phyloP scores from a whole-genome alignment of 1,284 basidiomycete genomes.

The Cystobasidiaceae sp. region DNA sequence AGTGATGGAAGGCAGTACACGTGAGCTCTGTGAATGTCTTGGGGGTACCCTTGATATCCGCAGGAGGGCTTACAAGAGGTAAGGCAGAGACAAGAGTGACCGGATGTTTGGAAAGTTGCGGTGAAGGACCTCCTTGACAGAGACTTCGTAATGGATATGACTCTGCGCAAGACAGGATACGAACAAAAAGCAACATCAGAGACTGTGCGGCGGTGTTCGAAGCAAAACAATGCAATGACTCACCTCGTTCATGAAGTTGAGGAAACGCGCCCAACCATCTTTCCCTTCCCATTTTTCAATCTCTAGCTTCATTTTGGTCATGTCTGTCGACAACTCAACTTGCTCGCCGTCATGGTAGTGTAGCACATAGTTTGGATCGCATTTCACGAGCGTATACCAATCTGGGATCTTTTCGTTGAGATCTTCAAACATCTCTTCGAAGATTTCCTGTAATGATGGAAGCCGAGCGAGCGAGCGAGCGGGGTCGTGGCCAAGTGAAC shows the following conservation, averaged over 20 bases:
- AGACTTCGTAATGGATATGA: slow-evolving; percentile 50
- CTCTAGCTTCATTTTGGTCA: slow-evolving; percentile 50
- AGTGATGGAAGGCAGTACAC: not conserved
- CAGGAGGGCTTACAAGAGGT: slow-evolving; percentile 50
- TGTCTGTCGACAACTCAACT: slow-evolving; percentile 50
- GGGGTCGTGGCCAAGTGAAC: too few relatives aligned
- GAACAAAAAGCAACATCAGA: too few relatives aligned
- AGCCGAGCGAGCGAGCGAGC: not conserved
- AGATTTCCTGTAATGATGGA: slow-evolving; percentile 45
- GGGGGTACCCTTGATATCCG: too few relatives aligned
- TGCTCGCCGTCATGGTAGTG: slow-evolving; percentile 52
- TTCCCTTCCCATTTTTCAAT: slow-evolving; percentile 52
- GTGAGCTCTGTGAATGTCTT: not conserved
- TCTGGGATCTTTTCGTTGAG: slow-evolving; percentile 50
- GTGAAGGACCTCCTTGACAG: slow-evolving; percentile 49
- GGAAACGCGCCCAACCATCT: slow-evolving; percentile 49
- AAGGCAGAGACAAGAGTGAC: slow-evolving; percentile 49
- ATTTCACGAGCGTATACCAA: slow-evolving; percentile 51
- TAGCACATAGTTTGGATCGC: slow-evolving; percentile 51
- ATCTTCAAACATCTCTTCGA: slow-evolving; percentile 51
- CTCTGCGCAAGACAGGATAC: too few relatives aligned
- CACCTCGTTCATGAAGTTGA: slow-evolving; percentile 49
- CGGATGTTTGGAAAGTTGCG: slow-evolving; percentile 50
- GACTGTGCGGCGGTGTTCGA: too few relatives aligned
- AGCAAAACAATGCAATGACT: too few relatives aligned